Evolutionary conservation across 148 eudicot species (phyloP), one percentile per base, ranked within the genome.

Genomic region (Spergularia bocconei): DNA sequence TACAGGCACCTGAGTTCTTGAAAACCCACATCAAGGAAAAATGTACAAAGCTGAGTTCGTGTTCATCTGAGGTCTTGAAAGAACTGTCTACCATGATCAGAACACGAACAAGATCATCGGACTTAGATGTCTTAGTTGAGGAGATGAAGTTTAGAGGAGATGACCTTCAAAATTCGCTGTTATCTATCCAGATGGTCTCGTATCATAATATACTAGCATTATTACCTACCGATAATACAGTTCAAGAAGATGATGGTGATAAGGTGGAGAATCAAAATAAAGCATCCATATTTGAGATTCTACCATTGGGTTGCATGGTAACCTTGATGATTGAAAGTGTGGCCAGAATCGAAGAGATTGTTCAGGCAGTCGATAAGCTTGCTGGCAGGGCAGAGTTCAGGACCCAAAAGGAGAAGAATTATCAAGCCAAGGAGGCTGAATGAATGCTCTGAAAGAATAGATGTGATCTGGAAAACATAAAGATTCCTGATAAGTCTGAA

Each of bases 311-410:
- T 17, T 86, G 92, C 63, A 13, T 87, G 13, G 86, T 85, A 2
- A 82, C 89, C 20, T 80, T 93, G 79, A 66, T 93, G 84, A 79
- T 87, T 0, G 97, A 91, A 86, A 83, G 83, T 58, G 87, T 85
- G 11, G 77, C 78, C 48, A 88, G 96, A 84, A 77, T 85, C 10
- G 94, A 88, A 76, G 88, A 83, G 54, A 84, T 85, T 16, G 90
- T 84, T 0, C 65, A 73, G 15, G 89, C 73, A 73, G 91, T 89
- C 12, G 82, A 88, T 25, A 81, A 79, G 71, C 82, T 91, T 52
- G 86, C 91, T n/a, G 76, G 63, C 14, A 72, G 80, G 63, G 94
- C 98, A 2, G 85, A 87, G 56, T 93, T 86, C 74, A 74, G 78
- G 74, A 69, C 73, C 16, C 71, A 65, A 23, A 44, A 14, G 36